A percentile compares a stretch with the other conserved stretches of the same genome.
Conservation (phyloP, 352 stramenopile species). For the Pythium utonaiense region DNA sequence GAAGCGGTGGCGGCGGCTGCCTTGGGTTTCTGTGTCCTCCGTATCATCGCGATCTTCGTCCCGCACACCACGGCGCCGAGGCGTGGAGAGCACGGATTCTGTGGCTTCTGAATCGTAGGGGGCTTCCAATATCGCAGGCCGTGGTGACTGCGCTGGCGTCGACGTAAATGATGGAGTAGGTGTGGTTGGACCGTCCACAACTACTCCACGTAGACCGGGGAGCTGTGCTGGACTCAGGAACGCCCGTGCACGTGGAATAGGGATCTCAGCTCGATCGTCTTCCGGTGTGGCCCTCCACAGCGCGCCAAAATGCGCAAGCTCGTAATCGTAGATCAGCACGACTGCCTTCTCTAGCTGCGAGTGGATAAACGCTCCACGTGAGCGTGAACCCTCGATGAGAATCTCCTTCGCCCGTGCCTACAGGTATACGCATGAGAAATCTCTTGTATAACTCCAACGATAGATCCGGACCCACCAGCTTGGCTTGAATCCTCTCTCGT, state of each 20-base stretch:
- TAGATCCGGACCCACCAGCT: constrained; percentile 1
- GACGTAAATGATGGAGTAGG: background rate
- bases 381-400: background rate
- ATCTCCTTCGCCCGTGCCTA: constrained; percentile 18
- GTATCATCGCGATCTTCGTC: too few species aligned
- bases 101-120: background rate
- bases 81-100: background rate
- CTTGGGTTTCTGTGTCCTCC: too few species aligned
- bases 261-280: background rate
- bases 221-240: constrained; percentile 12
- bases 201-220: background rate
- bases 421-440: too few species aligned
- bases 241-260: background rate
- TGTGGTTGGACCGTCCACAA: background rate
- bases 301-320: constrained; percentile 3
- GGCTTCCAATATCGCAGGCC: too few species aligned
- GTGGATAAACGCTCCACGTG: constrained; percentile 7
- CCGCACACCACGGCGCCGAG: too few species aligned
- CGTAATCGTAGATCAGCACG: constrained; percentile 18
- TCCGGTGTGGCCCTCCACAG: constrained; percentile 5
- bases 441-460: too few species aligned
- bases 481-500: constrained; percentile 5
- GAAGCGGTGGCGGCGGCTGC: background rate
- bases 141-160: background rate
- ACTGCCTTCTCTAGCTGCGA: constrained; percentile 10